Evolutionary conservation across 2,329 filamentous ascomycete genomes (phyloP), one percentile per base, ranked within the genome.

Genomic region (Paecilomyces formosus): DNA sequence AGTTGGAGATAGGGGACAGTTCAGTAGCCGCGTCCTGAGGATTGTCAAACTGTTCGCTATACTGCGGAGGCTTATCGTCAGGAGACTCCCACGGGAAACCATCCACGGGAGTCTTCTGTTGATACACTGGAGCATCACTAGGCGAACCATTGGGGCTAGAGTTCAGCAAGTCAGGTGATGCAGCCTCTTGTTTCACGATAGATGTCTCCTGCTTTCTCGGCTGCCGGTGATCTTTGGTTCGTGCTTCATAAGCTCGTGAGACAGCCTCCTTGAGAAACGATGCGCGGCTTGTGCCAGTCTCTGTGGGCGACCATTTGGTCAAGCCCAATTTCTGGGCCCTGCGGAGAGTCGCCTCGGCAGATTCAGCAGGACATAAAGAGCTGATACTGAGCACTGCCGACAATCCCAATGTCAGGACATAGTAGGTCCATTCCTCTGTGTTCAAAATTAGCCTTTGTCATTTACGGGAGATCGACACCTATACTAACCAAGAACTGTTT

Each of bases 201-300:
- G 63, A 56, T 3, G 63, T 59, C 65, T 39, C 7, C 53, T 58
- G 22, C 49, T 58, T 15, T 21, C 11, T 58, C 45, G 62, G 18
- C 28, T 55, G 30, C 39, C 9, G 2, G 18, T 58, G 52, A 21
- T 51, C 55, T 13, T 57, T 61, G 21, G 67, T 66, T 55, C 69
- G 68, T 45, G 74, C 79, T 66, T 85, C 81, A 68, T 87, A 87
- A 21, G 84, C 77, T 22, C 82, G 81, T 0, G 82, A 79, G 31
- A 86, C 78, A 1, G 84, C 83, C 66, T 86, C 82, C 59, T 83
- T 83, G 58, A 88, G 75, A 69, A 88, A 88, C 2, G 76, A 80
- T 12, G 77, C 74, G 18, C 83, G 81, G 56, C 77, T 82, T 51
- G 75, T 73, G 53, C 75, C 77, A 39, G 68, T 68, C 9, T 74